These are phyloP conservation scores for Malus hybrid DNA, from an alignment of 331 rosid genomes.

Conservation along the genomic window DNA sequence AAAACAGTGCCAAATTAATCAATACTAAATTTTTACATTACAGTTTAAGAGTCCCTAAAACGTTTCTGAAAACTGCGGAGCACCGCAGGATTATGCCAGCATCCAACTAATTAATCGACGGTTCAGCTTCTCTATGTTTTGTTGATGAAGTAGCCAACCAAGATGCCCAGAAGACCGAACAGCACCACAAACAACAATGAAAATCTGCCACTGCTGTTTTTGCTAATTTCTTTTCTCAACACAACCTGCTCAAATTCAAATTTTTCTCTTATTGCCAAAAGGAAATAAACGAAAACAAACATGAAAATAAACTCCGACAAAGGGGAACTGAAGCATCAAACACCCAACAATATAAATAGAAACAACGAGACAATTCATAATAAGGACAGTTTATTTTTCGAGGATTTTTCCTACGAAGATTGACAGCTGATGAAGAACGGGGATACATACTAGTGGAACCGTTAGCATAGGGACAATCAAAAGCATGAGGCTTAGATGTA, in stretches of 20 bases:
- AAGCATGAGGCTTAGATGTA: not conserved
- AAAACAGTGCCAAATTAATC: not conserved
- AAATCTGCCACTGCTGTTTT: conserved; percentile 17
- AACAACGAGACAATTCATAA: not conserved
- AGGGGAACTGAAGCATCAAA: not conserved
- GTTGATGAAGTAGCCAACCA: conserved; percentile 29
- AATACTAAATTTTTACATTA: conserved; percentile 3
- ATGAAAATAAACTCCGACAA: not conserved
- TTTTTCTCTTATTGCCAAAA: not conserved
- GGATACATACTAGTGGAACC: not conserved
- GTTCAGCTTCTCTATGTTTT: conserved; percentile 17
- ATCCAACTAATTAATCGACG: not conserved
- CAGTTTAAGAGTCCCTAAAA: not conserved
- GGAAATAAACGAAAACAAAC: not conserved
- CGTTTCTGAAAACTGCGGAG: not conserved
- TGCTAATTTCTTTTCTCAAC: conserved; percentile 23
- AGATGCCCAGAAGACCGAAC: conserved; percentile 31
- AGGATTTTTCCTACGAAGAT: not conserved
- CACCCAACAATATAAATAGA: not conserved
- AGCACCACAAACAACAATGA: conserved; percentile 27
- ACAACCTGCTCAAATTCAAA: conserved; percentile 19
- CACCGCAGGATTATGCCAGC: not conserved
- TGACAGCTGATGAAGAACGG: not conserved
- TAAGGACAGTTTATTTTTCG: not conserved
- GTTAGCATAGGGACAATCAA: not conserved